phyloP scores from a whole-genome alignment of 2,329 filamentous ascomycete species.

The Metarhizium anisopliae region DNA sequence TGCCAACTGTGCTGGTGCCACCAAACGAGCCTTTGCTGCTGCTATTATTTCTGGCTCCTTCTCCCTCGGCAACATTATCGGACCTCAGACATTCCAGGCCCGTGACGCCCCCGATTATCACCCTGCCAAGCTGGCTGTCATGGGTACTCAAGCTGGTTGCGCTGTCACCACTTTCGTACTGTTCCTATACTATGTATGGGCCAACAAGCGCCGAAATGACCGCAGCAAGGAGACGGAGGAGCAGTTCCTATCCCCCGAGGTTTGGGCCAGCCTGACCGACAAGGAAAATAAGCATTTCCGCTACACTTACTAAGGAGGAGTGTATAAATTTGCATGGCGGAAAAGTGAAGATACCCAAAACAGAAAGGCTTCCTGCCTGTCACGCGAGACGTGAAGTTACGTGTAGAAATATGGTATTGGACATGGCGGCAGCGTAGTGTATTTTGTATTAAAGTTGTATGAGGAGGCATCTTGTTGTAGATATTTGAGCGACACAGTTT shows the following conservation, averaged over 20 bases:
- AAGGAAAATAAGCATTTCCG: slow-evolving; percentile 48
- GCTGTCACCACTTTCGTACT: slow-evolving; percentile 32
- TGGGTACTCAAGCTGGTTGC: slow-evolving; percentile 39
- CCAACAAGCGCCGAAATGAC: slow-evolving; percentile 31
- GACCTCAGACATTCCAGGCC: slow-evolving; percentile 45
- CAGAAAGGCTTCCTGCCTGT: neutral
- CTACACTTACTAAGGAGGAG: slow-evolving; percentile 32
- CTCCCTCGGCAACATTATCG: slow-evolving; percentile 46
- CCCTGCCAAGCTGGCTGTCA: slow-evolving; percentile 45
- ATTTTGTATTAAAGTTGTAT: too few relatives aligned
- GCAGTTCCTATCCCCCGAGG: slow-evolving; percentile 29
- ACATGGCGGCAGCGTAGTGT: too few relatives aligned
- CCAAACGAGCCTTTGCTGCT: slow-evolving; percentile 42
- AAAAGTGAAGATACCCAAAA: neutral
- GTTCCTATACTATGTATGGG: slow-evolving; percentile 41
- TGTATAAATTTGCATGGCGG: neutral
- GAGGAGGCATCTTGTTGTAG: too few relatives aligned
- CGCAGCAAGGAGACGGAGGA: slow-evolving; percentile 27
- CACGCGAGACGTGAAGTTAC: neutral
- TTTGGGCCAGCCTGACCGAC: slow-evolving; percentile 44
- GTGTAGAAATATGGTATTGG: neutral
- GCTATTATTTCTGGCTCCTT: slow-evolving; percentile 41
- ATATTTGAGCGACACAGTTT: too few relatives aligned
- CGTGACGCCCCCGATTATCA: slow-evolving; percentile 42
- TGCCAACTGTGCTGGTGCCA: slow-evolving; percentile 42